These are phyloP conservation scores for Tephrocybe sp. DNA, from an alignment of 768 basidiomycete species.

Conservation along the genomic window DNA sequence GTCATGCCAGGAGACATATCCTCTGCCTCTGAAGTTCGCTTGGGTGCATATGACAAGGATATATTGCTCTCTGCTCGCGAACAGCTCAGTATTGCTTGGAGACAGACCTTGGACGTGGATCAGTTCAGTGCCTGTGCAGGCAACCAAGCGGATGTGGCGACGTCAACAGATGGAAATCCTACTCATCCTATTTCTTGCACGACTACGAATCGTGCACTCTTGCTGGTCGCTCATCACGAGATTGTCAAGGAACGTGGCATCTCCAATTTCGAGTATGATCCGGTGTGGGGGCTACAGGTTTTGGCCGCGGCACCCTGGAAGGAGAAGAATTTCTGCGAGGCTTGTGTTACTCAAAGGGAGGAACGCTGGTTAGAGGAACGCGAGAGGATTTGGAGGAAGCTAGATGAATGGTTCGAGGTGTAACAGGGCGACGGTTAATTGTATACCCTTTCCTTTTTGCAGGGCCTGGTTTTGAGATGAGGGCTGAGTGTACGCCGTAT, in stretches of 20 bases:
- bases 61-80: constrained; percentile 17
- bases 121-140: constrained; percentile 5
- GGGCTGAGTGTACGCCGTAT: too few relatives aligned
- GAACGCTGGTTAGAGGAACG: constrained; percentile 25
- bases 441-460: background rate
- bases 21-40: background rate
- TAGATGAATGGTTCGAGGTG: constrained; percentile 6
- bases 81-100: constrained; percentile 19
- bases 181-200: constrained; percentile 1
- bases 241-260: constrained; percentile 20
- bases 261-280: constrained; percentile 29
- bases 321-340: constrained; percentile 30
- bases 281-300: constrained; percentile 30
- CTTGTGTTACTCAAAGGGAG: constrained; percentile 26
- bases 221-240: constrained; percentile 11
- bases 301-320: constrained; percentile 25
- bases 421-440: background rate
- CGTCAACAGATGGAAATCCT: background rate
- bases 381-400: constrained; percentile 26
- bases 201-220: background rate
- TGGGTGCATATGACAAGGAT: constrained; percentile 4
- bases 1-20: background rate
- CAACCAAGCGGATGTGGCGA: background rate
- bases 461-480: too few relatives aligned
- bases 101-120: constrained; percentile 10